Percentiles rank a stretch among this genome's conserved stretches.
Conservation (phyloP, 2,329 filamentous ascomycete species). For the Monascus ruber region DNA sequence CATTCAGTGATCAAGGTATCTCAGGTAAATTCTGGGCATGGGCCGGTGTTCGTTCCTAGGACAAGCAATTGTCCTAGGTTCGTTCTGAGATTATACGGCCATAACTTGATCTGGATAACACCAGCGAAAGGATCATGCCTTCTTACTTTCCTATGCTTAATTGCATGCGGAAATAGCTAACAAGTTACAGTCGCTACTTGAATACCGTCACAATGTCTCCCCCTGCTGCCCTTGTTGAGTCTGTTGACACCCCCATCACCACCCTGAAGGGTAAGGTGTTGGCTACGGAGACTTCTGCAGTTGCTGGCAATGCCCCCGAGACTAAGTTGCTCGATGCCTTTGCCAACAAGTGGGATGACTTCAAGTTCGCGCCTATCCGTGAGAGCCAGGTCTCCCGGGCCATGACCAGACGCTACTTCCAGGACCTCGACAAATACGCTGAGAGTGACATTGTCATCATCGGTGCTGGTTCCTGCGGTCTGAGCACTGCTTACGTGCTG, state of each 20-base stretch:
- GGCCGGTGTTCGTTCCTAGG: slow-evolving; percentile 50
- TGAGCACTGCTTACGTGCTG: slow-evolving; percentile 74
- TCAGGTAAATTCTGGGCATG: slow-evolving; percentile 44
- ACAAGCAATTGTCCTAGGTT: slow-evolving; percentile 13
- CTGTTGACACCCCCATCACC: slow-evolving; percentile 25
- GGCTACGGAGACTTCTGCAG: slow-evolving; percentile 33
- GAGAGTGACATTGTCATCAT: slow-evolving; percentile 92
- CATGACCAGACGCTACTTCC: slow-evolving; percentile 89
- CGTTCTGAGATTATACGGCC: slow-evolving; percentile 73
- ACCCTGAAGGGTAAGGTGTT: slow-evolving; percentile 35
- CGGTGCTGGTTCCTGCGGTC: slow-evolving; percentile 77
- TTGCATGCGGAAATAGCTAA: slow-evolving; percentile 26
- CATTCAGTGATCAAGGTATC: slow-evolving; percentile 38
- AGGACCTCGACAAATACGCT: slow-evolving; percentile 76
- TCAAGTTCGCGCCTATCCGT: slow-evolving; percentile 75
- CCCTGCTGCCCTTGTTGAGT: slow-evolving; percentile 54
- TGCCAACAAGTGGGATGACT: slow-evolving; percentile 66
- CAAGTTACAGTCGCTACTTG: slow-evolving; percentile 24
- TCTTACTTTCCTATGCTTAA: slow-evolving; percentile 34
- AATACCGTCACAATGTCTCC: slow-evolving; percentile 58
- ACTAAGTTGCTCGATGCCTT: slow-evolving; percentile 53
- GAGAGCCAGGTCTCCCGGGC: slow-evolving; percentile 86
- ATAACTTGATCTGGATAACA: slow-evolving; percentile 98
- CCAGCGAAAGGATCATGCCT: slow-evolving; percentile 99
- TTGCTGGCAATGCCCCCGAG: slow-evolving; percentile 29